Evolutionary conservation across 164 flowering plant genomes (phyloP).

Genomic region (Kingdonia uniflora): DNA sequence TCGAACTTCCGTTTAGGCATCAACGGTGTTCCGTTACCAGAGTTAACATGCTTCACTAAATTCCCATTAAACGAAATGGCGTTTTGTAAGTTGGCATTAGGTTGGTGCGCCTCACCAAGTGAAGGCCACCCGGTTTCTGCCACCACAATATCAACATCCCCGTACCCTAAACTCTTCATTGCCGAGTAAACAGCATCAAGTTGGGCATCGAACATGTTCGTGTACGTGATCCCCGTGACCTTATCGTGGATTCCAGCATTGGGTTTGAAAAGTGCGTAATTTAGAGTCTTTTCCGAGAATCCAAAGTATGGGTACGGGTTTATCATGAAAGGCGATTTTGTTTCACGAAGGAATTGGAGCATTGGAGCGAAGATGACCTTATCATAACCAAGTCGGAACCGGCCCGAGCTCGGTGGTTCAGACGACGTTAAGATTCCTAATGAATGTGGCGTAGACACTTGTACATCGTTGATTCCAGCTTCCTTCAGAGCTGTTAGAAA

Average conservation of each 20-base stretch:
- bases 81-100: conserved; percentile 26
- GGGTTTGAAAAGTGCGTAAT: conserved; percentile 45
- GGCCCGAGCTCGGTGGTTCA: conserved; percentile 50
- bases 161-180: conserved; percentile 64
- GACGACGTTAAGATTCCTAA: conserved; percentile 36
- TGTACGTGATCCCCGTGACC: conserved; percentile 31
- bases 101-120: conserved; percentile 38
- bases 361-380: conserved; percentile 35
- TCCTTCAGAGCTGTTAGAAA: conserved; percentile 30
- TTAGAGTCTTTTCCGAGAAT: conserved; percentile 18
- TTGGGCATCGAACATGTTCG: conserved; percentile 53
- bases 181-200: conserved; percentile 51
- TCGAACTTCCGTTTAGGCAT: conserved; percentile 65
- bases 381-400: conserved; percentile 47
- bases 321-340: conserved; percentile 60
- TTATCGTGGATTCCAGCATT: conserved; percentile 40
- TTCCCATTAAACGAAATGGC: conserved; percentile 53
- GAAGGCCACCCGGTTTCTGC: conserved; percentile 97
- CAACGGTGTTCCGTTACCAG: conserved; percentile 72
- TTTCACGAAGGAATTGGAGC: conserved; percentile 44
- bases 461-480: conserved; percentile 30
- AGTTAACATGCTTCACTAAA: conserved; percentile 38
- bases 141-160: conserved; percentile 58
- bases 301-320: conserved; percentile 84
- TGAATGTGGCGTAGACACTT: conserved; percentile 76